Conservation (phyloP, 192 early-diverging fungal species). For the Podila minutissima region DNA sequence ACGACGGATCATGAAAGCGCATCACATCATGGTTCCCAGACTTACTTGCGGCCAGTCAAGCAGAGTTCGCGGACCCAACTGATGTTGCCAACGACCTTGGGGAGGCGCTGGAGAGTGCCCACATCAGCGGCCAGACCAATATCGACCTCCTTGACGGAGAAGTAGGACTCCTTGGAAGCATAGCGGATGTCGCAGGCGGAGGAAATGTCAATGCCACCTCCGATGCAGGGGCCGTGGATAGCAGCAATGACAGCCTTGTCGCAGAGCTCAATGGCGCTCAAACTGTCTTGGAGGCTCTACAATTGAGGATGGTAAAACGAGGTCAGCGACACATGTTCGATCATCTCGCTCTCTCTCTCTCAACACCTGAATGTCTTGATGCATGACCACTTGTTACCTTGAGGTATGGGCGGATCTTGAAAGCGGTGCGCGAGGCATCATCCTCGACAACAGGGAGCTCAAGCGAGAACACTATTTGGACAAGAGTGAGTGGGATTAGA, state of each 20-base stretch:
- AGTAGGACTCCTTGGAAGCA: slow-evolving; percentile 79
- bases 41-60: slow-evolving; percentile 80
- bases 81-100: slow-evolving; percentile 92
- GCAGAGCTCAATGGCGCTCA: slow-evolving; percentile 86
- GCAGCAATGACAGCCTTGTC: slow-evolving; percentile 91
- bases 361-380: too few species aligned
- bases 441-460: slow-evolving; percentile 35
- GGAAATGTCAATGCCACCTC: slow-evolving; percentile 87
- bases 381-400: slow-evolving; percentile 21
- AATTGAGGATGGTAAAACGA: not conserved
- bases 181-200: slow-evolving; percentile 95
- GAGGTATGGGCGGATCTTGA: slow-evolving; percentile 49
- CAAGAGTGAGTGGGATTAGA: not conserved
- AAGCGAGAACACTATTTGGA: slow-evolving; percentile 34
- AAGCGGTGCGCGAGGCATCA: slow-evolving; percentile 49
- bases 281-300: slow-evolving; percentile 67
- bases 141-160: slow-evolving; percentile 93
- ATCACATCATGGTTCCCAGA: not conserved
- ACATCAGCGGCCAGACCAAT: slow-evolving; percentile 94
- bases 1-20: too few species aligned
- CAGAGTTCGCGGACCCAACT: slow-evolving; percentile 93
- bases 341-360: too few species aligned
- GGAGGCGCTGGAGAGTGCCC: slow-evolving; percentile 92
- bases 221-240: slow-evolving; percentile 86
- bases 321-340: too few species aligned